Base-by-base conservation (phyloP, 2,329 filamentous ascomycete species). In the Alternaria alternata region DNA sequence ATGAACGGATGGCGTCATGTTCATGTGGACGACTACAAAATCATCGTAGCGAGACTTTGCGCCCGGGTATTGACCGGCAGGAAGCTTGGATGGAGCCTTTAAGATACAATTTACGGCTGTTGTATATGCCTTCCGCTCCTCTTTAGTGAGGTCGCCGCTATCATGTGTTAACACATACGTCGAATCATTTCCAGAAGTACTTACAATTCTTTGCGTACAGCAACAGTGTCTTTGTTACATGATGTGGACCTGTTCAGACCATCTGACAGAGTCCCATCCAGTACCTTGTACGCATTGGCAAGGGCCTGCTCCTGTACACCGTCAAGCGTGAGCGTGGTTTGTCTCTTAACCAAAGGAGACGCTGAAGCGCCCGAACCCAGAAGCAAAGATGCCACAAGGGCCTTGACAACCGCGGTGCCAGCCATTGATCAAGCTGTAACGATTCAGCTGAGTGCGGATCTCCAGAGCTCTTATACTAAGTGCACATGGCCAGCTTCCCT, bases 201-300 rank as follows among this genome's bases (percentile, higher is more conserved):
- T 43, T 60, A 81, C 82, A 81, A 84, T 74, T 84, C 82, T 61
- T 76, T 77, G 26, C 82, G 74, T 3, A 83, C 68, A 11, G 72
- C 72, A 8, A 78, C 77, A 51, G 77, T 83, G 16, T 75, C 61
- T 43, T 80, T 67, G 24, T 71, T 81, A 63, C 80, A 82, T 5
- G 36, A 52, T n/a, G 70, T 51, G 3, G 54, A 18, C 4, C 70
- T 65, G 8, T 65, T 72, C 49, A 74, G 34, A 2, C 72, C 73
- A 66, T 76, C 71, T 6, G 63, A 61, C 16, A 76, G 52, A 1
- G 72, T 72, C 5, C 73, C 71, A 30, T 73, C 67, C 16, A 76
- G 65, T 26, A 74, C 68, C 48, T 68, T 74, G 51, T 69, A 64
- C 4, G 72, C 67, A 42, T 74, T 76, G 5, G 62, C 61, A 9